Base-by-base conservation (phyloP, 768 basidiomycete genomes). In the Mycena epipterygia region DNA sequence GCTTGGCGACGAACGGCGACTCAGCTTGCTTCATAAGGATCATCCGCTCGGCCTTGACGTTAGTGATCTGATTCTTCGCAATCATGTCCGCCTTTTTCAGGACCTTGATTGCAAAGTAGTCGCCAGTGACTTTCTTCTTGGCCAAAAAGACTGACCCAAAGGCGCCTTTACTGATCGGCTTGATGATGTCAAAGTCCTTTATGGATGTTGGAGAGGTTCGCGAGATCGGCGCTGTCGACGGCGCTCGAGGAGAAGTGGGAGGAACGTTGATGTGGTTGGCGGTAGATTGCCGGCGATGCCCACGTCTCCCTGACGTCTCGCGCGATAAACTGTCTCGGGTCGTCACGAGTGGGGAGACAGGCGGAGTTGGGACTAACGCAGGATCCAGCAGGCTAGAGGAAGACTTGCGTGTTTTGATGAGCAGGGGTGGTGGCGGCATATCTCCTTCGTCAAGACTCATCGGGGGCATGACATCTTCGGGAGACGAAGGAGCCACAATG, bases 61-160 rank as follows among this genome's bases (percentile, higher is more conserved):
- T 99, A 56, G 98, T 99, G 80, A 99, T 97, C 81, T 99, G 98
- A 84, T 99, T 99, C 89, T 99, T 99, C 44, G 98, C 95, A 80
- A 99, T 99, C 98, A 99, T 99, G 82, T 99, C 98, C n/a, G 96
- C 95, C 85, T 99, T 99, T 85, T 97, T 98, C 79, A 99, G 83
- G n/a, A 99, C 97, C 82, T 99, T 99, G 89, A 99, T 97, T 30
- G 98, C 98, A 83, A 93, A 99, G 82, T 98, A 99, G 81, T 99
- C 98, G 60, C 98, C 98, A 2, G 98, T 99, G 7, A 89, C 93
- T 76, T 95, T 97, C 89, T 99, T 99, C 86, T 97, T 99, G 48
- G 98, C 95, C 60, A 99, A 88, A 81, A 98, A 99, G 62, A 99
- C 98, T 12, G 96, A 96, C 19, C 98, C 98, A 79, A 99, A 99